Percentiles rank a stretch among this genome's conserved stretches.
These are phyloP conservation scores for Boletus semigastroideus DNA, from an alignment of 1,284 basidiomycete genomes.

Conservation along the genomic window DNA sequence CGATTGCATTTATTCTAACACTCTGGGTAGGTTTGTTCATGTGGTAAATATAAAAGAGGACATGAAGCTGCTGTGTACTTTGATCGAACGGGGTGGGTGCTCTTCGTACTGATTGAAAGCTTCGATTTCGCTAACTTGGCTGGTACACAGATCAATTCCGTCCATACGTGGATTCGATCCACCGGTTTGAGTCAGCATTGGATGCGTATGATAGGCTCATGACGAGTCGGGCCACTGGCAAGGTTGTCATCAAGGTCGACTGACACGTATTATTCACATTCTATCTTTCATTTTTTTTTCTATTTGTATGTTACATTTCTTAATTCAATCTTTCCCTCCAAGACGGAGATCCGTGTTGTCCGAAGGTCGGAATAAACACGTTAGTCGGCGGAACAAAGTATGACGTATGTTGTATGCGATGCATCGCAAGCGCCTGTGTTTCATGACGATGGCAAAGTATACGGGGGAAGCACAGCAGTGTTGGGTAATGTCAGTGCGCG, in stretches of 20 bases:
- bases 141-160: conserved; percentile 47
- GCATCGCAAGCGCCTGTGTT: no score
- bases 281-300: no score
- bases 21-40: conserved; percentile 5
- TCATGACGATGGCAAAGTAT: no score
- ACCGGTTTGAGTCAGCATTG: conserved; percentile 52
- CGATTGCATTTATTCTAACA: background rate
- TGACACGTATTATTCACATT: background rate
- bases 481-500: no score
- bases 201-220: conserved; percentile 63
- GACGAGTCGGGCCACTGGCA: conserved; percentile 57
- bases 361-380: no score
- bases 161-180: conserved; percentile 61
- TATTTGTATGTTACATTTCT: no score
- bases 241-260: conserved; percentile 56
- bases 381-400: no score
- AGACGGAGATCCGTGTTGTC: no score
- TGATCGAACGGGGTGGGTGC: conserved; percentile 25
- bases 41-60: conserved; percentile 14
- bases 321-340: no score
- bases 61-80: conserved; percentile 7
- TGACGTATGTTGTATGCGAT: no score
- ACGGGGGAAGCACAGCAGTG: no score
- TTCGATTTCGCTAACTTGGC: background rate
- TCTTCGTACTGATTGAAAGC: background rate